These are phyloP conservation scores for Xylariaceae sp. DNA, from an alignment of 2,329 filamentous ascomycete genomes.

Conservation along the genomic window DNA sequence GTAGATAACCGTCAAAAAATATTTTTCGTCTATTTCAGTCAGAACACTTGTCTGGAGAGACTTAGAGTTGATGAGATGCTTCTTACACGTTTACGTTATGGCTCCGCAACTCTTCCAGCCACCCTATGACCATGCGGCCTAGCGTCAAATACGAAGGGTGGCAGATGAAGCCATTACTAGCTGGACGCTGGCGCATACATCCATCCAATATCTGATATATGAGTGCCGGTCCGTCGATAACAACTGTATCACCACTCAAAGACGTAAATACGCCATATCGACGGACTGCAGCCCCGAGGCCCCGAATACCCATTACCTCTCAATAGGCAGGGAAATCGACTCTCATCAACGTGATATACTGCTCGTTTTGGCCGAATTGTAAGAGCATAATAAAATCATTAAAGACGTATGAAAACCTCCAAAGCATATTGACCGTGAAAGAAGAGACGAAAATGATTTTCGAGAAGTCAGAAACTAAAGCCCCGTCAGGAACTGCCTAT, in stretches of 20 bases:
- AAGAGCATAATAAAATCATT: no score
- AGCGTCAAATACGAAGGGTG: constrained; percentile 69
- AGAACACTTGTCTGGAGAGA: constrained; percentile 5
- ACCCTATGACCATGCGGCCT: constrained; percentile 62
- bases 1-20: constrained; percentile 86
- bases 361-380: no score
- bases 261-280: constrained; percentile 54
- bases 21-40: constrained; percentile 64
- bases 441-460: no score
- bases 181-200: constrained; percentile 50
- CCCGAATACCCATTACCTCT: constrained; percentile 63
- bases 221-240: constrained; percentile 80
- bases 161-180: constrained; percentile 53
- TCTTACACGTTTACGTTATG: constrained; percentile 68
- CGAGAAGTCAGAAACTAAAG: no score
- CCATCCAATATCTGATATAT: constrained; percentile 74
- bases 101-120: constrained; percentile 64
- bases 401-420: no score
- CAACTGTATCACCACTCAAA: constrained; percentile 51
- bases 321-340: background rate
- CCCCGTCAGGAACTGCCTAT: no score
- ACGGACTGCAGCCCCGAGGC: constrained; percentile 58
- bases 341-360: no score
- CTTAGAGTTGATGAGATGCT: constrained; percentile 25
- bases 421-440: no score